A percentile compares a stretch with the other conserved stretches of the same genome.
Evolutionary conservation across 225 moss, liverwort and hornwort species (phyloP).

Genomic region (Thuidium tamariscinum): DNA sequence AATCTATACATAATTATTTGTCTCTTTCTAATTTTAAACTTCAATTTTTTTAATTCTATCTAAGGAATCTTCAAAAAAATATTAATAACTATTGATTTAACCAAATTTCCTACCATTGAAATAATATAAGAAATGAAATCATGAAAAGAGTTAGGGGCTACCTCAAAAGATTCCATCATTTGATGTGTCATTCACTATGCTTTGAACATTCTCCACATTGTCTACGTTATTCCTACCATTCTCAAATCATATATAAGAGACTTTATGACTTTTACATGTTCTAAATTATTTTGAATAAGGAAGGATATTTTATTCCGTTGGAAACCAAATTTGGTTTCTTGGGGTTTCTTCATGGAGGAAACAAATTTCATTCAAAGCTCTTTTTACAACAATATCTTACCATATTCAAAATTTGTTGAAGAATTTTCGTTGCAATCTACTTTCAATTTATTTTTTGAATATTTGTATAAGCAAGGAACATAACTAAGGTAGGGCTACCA

Average conservation of each 20-base stretch:
- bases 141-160: too few relatives aligned
- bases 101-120: not conserved
- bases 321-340: not conserved
- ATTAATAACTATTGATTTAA: not conserved
- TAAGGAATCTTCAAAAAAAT: not conserved
- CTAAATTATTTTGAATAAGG: too few relatives aligned
- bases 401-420: not conserved
- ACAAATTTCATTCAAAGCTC: not conserved
- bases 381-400: not conserved
- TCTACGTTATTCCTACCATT: accelerated
- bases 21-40: too few relatives aligned
- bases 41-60: too few relatives aligned
- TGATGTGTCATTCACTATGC: accelerated
- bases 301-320: accelerated
- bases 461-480: too few relatives aligned
- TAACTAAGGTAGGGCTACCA: too few relatives aligned
- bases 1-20: too few relatives aligned
- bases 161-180: accelerated
- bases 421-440: not conserved
- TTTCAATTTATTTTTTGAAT: not conserved
- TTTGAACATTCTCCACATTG: too few relatives aligned
- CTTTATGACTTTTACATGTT: accelerated
- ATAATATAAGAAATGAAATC: accelerated
- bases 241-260: accelerated
- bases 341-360: too few relatives aligned